These are phyloP conservation scores for Pyrus betulifolia DNA, from an alignment of 306 rosid species.

Conservation along the genomic window DNA sequence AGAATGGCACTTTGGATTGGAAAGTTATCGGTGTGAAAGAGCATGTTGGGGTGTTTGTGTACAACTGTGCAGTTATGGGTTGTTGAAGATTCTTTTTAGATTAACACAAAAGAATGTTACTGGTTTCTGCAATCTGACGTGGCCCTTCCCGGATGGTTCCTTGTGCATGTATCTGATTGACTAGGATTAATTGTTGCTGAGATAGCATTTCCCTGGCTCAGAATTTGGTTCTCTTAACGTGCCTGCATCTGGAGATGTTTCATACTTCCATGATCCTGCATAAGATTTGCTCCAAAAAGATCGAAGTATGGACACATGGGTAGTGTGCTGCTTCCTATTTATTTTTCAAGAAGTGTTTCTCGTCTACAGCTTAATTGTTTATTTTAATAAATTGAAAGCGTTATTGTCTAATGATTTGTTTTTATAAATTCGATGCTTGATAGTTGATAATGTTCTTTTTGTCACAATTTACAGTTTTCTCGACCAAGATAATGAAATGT, in stretches of 20 bases:
- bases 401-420: conserved; percentile 29
- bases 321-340: conserved; percentile 9
- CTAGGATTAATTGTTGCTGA: conserved; percentile 42
- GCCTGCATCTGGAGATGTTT: conserved; percentile 38
- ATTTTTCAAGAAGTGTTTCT: conserved; percentile 8
- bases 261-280: conserved; percentile 38
- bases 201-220: conserved; percentile 37
- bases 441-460: conserved; percentile 6
- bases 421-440: conserved; percentile 9
- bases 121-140: conserved; percentile 50
- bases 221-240: conserved; percentile 47
- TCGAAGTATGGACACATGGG: conserved; percentile 38
- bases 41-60: conserved; percentile 81
- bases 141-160: conserved; percentile 37
- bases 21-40: conserved; percentile 75
- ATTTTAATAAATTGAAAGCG: conserved; percentile 50
- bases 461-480: conserved; percentile 4
- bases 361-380: conserved; percentile 25
- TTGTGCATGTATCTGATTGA: conserved; percentile 41
- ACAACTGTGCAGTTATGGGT: conserved; percentile 95
- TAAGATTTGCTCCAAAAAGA: conserved; percentile 35
- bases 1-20: conserved; percentile 73
- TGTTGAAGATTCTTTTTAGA: conserved; percentile 63
- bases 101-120: conserved; percentile 42
- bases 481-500: conserved; percentile 6